These are phyloP conservation scores for Castanospermum australe DNA, from an alignment of 306 rosid genomes.

Conservation along the genomic window DNA sequence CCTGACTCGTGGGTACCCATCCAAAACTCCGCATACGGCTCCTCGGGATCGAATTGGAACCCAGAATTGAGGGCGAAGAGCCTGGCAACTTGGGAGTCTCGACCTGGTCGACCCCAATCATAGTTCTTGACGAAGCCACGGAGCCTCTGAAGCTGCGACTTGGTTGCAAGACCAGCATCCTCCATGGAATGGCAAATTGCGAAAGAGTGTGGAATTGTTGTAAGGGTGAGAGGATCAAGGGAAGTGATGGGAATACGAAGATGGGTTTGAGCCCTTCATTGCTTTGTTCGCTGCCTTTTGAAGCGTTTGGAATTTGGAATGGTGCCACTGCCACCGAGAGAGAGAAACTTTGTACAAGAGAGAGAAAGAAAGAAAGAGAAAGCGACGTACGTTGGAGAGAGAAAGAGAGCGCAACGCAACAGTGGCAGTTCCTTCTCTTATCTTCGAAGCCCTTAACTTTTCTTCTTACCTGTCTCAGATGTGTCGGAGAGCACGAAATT, in stretches of 20 bases:
- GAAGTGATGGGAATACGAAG: background rate
- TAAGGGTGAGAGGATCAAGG: background rate
- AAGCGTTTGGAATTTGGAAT: conserved; percentile 34
- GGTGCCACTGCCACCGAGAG: conserved; percentile 4
- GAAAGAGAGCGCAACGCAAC: background rate
- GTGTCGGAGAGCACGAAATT: background rate
- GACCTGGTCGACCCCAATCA: conserved; percentile 79
- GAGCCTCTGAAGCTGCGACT: conserved; percentile 45
- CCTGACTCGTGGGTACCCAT: conserved; percentile 94
- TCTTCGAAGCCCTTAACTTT: background rate
- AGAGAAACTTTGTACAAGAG: conserved; percentile 27
- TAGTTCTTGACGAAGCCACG: conserved; percentile 72
- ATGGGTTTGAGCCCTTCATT: background rate
- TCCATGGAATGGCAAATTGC: conserved; percentile 18
- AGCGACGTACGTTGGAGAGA: background rate
- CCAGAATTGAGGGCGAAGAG: conserved; percentile 60
- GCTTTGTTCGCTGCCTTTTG: conserved; percentile 21
- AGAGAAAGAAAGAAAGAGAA: background rate
- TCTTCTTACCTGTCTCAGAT: background rate
- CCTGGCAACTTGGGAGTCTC: conserved; percentile 61
- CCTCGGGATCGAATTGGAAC: conserved; percentile 43
- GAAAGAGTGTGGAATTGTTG: background rate
- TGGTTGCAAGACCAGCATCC: conserved; percentile 1
- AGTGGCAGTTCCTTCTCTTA: background rate
- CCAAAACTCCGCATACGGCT: conserved; percentile 91